A percentile compares a stretch with the other conserved stretches of the same genome.
Conservation (phyloP, 2,329 filamentous ascomycete genomes). For the Seiridium cupressi region DNA sequence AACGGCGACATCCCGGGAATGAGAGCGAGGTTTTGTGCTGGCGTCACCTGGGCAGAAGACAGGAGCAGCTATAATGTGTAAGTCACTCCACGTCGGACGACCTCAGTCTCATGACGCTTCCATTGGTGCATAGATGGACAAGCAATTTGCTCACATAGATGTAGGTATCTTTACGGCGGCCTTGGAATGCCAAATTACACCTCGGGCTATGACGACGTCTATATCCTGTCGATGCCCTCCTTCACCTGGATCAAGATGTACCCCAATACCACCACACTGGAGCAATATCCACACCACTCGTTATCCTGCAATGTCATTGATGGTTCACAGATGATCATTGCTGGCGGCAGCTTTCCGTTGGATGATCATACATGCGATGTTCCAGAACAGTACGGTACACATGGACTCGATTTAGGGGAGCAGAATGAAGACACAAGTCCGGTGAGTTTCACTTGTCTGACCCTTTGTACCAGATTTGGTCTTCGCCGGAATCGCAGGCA, state of each 20-base stretch:
- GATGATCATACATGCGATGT: constrained; percentile 45
- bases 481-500: too few species aligned
- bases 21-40: constrained; percentile 60
- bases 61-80: constrained; percentile 64
- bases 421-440: constrained; percentile 42
- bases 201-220: constrained; percentile 59
- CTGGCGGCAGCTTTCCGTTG: constrained; percentile 57
- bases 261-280: constrained; percentile 36
- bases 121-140: too few species aligned
- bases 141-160: background rate
- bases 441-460: background rate
- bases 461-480: background rate
- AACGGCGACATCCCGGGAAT: constrained; percentile 49
- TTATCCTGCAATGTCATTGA: constrained; percentile 58
- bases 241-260: constrained; percentile 63
- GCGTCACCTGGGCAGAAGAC: constrained; percentile 57
- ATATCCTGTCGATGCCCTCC: constrained; percentile 59
- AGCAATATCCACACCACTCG: constrained; percentile 48
- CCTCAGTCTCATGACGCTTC: too few species aligned
- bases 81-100: constrained; percentile 20
- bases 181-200: constrained; percentile 43
- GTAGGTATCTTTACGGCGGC: constrained; percentile 62
- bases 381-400: constrained; percentile 50
- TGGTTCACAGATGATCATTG: constrained; percentile 59
- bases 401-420: constrained; percentile 53